These are phyloP conservation scores for Macrolepiota fuliginosa DNA, from an alignment of 768 basidiomycete genomes.

Conservation along the genomic window DNA sequence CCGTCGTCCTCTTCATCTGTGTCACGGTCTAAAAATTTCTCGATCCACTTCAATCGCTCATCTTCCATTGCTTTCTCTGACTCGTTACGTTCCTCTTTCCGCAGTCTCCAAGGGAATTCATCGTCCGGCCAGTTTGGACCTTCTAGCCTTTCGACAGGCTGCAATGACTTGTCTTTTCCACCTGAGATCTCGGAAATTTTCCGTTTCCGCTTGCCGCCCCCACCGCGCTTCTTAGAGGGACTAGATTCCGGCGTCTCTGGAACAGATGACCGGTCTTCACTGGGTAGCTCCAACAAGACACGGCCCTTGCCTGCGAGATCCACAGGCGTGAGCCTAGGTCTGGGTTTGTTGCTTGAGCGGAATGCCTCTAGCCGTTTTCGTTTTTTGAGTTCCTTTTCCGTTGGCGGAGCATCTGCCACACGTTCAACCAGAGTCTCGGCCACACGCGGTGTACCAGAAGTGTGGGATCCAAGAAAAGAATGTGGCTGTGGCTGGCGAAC, in stretches of 20 bases:
- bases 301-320: slow-evolving; percentile 69
- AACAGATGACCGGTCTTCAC: slow-evolving; percentile 32
- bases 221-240: slow-evolving; percentile 36
- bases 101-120: slow-evolving; percentile 75
- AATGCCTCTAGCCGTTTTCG: slow-evolving; percentile 71
- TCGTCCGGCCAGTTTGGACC: slow-evolving; percentile 77
- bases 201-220: slow-evolving; percentile 41
- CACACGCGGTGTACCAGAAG: slow-evolving; percentile 41
- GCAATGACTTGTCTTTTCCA: slow-evolving; percentile 28
- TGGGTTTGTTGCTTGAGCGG: slow-evolving; percentile 33
- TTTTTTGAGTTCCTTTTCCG: slow-evolving; percentile 66
- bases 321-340: slow-evolving; percentile 55
- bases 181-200: slow-evolving; percentile 38
- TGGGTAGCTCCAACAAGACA: slow-evolving; percentile 58
- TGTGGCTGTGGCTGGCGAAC: slow-evolving; percentile 54
- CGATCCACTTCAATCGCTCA: slow-evolving; percentile 64
- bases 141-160: slow-evolving; percentile 22
- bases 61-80: slow-evolving; percentile 51
- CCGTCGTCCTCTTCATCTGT: slow-evolving; percentile 57
- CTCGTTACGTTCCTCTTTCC: slow-evolving; percentile 53
- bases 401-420: slow-evolving; percentile 36
- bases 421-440: slow-evolving; percentile 38
- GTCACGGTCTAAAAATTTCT: slow-evolving; percentile 70
- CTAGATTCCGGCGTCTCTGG: slow-evolving; percentile 25
- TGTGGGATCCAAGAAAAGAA: slow-evolving; percentile 35